Percentiles rank a stretch among this genome's conserved stretches.
These are phyloP conservation scores for Fomes fomentarius DNA, from an alignment of 1,284 basidiomycete genomes.

Conservation along the genomic window DNA sequence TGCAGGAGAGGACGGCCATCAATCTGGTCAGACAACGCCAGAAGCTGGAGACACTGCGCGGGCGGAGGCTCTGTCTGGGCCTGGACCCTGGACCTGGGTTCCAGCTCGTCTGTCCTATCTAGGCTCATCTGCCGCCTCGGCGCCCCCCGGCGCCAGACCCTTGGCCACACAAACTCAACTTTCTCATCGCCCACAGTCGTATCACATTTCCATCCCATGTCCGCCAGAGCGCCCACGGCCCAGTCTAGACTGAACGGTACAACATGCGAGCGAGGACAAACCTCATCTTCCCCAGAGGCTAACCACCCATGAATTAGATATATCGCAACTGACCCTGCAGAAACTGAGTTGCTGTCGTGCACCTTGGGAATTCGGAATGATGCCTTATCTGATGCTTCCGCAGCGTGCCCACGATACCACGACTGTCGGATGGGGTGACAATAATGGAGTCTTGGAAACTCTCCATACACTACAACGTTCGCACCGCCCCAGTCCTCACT, in stretches of 20 bases:
- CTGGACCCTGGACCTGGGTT: constrained; percentile 1
- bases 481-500: neutral
- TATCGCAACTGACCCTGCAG: too few species aligned
- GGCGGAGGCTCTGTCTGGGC: constrained; percentile 5
- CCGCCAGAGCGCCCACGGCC: too few species aligned
- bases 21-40: neutral
- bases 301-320: too few species aligned
- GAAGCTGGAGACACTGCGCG: neutral
- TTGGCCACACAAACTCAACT: constrained; percentile 7
- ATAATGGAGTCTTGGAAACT: constrained; percentile 1
- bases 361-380: neutral
- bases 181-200: neutral
- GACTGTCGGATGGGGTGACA: too few species aligned
- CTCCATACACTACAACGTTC: neutral
- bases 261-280: too few species aligned
- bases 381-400: neutral
- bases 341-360: too few species aligned
- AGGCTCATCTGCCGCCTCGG: neutral
- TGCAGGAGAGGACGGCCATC: neutral
- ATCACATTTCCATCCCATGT: too few species aligned
- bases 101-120: constrained; percentile 10
- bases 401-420: neutral
- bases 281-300: too few species aligned
- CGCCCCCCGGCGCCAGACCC: neutral
- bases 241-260: too few species aligned